Evolutionary conservation across 169 alveolate genomes (phyloP), one percentile per base, ranked within the genome.

Genomic region (Plasmodium gallinaceum): DNA sequence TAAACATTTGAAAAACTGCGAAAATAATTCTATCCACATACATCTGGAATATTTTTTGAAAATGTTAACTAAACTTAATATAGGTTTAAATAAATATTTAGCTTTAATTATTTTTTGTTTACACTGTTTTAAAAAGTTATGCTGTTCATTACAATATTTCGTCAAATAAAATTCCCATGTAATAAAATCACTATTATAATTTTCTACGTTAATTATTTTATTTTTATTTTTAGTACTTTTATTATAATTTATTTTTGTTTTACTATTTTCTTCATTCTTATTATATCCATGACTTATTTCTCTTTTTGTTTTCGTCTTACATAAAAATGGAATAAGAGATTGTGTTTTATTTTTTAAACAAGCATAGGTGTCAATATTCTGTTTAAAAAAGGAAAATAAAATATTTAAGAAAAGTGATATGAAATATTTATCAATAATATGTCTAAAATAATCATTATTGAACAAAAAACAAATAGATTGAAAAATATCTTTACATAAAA

Each of bases 341-440:
- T 68, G 91, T 18, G 74, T 83, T 43, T 37, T 7, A 24, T 68
- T 68, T 60, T 68, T 43, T 18, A 68, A 12, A 20, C 60, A 83
- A n/a, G 68, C 58, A 26, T 83, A 68, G 52, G 71, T 69, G 43
- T 68, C 91, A 46, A 57, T 46, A 20, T 68, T 83, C 20, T 83
- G 71, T 75, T 83, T 83, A 83, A 83, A 83, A 72, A 68, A 83
- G 9, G 83, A 83, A 68, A 83, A 83, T 2, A 83, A 68, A 16
- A 83, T 32, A 7, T 39, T 48, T 20, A 83, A 37, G 58, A 68
- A 83, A 8, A 83, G 45, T 7, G 74, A 51, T 71, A 83, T 71
- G 37, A 83, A 83, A 68, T 83, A 83, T 24, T 83, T 83, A 57
- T 83, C 91, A 32, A 83, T 68, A 72, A 83, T 68, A 68, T 68